Evolutionary conservation across 257 asterid genomes (phyloP), one percentile per base, ranked within the genome.

Genomic region (Pogostemon cablin): DNA sequence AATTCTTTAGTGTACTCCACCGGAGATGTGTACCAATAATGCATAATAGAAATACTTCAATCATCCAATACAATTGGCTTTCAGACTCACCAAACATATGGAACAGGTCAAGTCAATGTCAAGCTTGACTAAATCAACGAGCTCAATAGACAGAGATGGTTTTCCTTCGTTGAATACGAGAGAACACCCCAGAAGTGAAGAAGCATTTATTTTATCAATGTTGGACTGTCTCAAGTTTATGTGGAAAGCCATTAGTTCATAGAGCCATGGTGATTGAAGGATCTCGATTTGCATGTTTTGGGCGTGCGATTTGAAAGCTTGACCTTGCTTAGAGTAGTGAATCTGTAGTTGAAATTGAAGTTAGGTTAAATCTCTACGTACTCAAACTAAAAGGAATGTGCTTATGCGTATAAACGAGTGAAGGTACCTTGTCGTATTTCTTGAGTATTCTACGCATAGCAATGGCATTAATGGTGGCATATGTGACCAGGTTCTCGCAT

Each of bases 271-370:
- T 6, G 99, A 93, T 44, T 93, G 99, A 42, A 93, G 99, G 74
- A 93, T 84, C 91, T 93, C 99, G 12, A 91, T 77, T 63, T 80
- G 87, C 96, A 80, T 85, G 54, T 81, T 86, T 40, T 83, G 95
- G 52, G 95, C 95, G 72, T 84, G 88, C n/a, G 96, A 85, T 82
- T 87, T 91, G 83, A 93, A 91, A 63, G 89, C 95, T 74, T 87
- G 99, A 44, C 99, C 99, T 84, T 93, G 96, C 78, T 85, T 93
- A 15, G 97, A 93, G 74, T 85, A 87, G 82, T 93, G 98, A 81
- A 90, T 78, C 97, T 92, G 76, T 58, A 70, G 40, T n/a, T 3
- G 56, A 63, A 2, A 11, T 52, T 5, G 2, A 57, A 42, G 48
- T 9, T 25, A 57, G 8, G 8, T 44, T 44, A 3, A 41, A 6